A percentile compares a stretch with the other conserved stretches of the same genome.
Conservation (phyloP, 2,329 filamentous ascomycete species). For the Nigrospora sphaerica region DNA sequence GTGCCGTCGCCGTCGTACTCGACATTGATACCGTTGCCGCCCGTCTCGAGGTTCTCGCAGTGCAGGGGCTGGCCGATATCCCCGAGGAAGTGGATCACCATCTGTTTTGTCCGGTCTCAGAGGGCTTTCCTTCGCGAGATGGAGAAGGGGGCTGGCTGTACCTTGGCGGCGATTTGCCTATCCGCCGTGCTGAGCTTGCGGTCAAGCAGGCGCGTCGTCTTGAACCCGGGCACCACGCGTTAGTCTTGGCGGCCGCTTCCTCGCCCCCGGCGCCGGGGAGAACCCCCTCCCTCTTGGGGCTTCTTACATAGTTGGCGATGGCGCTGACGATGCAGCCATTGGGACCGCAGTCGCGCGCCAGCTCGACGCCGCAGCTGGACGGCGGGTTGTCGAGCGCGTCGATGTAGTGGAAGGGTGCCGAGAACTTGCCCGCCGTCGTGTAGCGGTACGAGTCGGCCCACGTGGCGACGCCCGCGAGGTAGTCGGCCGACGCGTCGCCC, state of each 20-base stretch:
- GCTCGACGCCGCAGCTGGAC: conserved; percentile 46
- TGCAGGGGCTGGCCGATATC: conserved; percentile 51
- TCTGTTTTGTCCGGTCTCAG: conserved; percentile 6
- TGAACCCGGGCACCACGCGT: not conserved
- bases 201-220: conserved; percentile 19
- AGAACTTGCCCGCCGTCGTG: conserved; percentile 37
- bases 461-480: conserved; percentile 40
- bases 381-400: conserved; percentile 60
- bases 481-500: conserved; percentile 33
- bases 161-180: conserved; percentile 30
- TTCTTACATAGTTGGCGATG: conserved; percentile 26
- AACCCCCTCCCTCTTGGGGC: not conserved
- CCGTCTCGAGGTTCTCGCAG: conserved; percentile 41
- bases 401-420: conserved; percentile 42
- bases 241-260: not conserved
- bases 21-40: conserved; percentile 51
- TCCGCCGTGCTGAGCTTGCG: conserved; percentile 16
- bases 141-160: not conserved
- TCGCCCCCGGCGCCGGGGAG: not conserved
- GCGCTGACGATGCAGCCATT: conserved; percentile 56
- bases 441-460: conserved; percentile 44
- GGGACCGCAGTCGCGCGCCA: conserved; percentile 53
- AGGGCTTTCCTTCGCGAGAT: not conserved
- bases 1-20: conserved; percentile 40
- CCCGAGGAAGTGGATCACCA: conserved; percentile 38